Evolutionary conservation across 2,329 filamentous ascomycete species (phyloP).

Genomic region (Penicillium sp.): DNA sequence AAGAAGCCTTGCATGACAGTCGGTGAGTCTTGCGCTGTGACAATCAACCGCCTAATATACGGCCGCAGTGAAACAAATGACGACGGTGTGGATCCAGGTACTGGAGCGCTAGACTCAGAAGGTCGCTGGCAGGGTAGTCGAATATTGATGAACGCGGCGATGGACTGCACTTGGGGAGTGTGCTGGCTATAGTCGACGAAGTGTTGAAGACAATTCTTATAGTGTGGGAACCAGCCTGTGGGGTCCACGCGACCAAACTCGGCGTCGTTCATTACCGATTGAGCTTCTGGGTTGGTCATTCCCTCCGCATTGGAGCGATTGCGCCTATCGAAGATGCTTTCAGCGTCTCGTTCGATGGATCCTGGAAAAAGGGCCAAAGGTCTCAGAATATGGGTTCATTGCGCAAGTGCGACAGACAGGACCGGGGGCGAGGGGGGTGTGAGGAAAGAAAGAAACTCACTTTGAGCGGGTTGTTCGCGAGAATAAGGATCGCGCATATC

Average conservation of each 20-base stretch:
- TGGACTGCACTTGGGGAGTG: constrained; percentile 72
- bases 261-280: constrained; percentile 10
- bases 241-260: constrained; percentile 56
- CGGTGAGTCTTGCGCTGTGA: constrained; percentile 88
- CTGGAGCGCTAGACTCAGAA: constrained; percentile 34
- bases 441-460: constrained; percentile 20
- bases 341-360: constrained; percentile 27
- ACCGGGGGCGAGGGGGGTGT: not conserved
- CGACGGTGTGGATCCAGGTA: constrained; percentile 28
- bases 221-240: constrained; percentile 86
- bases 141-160: constrained; percentile 90
- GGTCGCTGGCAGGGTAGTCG: constrained; percentile 76
- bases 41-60: constrained; percentile 86
- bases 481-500: constrained; percentile 27
- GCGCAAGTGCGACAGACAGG: constrained; percentile 31
- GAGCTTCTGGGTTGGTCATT: constrained; percentile 13
- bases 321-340: constrained; percentile 25
- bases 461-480: constrained; percentile 22
- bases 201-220: constrained; percentile 79
- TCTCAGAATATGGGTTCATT: constrained; percentile 66
- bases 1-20: constrained; percentile 86
- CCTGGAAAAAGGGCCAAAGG: constrained; percentile 17
- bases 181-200: constrained; percentile 89
- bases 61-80: constrained; percentile 67
- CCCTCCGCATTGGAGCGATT: constrained; percentile 12